Percentiles rank a stretch among this genome's conserved stretches.
These are phyloP conservation scores for Rhynchosporium agropyri DNA, from an alignment of 2,329 filamentous ascomycete genomes.

Conservation along the genomic window DNA sequence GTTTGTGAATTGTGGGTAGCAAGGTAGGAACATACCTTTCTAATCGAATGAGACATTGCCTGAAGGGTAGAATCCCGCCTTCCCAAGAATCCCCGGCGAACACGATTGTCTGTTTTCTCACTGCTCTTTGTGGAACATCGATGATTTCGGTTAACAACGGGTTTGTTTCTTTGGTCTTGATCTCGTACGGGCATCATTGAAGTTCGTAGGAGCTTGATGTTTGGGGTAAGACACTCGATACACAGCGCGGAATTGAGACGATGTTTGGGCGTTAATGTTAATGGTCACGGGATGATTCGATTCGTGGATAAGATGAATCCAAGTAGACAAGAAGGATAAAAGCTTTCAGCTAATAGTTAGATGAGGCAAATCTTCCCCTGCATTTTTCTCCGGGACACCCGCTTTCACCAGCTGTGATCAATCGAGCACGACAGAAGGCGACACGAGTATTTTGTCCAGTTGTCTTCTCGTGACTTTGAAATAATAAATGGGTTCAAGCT, in stretches of 20 bases:
- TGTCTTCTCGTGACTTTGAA: no score
- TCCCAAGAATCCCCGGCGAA: slow-evolving; percentile 42
- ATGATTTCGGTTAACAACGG: slow-evolving; percentile 37
- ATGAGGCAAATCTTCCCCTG: no score
- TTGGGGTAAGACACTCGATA: slow-evolving; percentile 4
- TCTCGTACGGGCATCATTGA: slow-evolving; percentile 34
- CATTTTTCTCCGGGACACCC: no score
- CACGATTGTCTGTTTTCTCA: slow-evolving; percentile 36
- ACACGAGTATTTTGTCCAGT: no score
- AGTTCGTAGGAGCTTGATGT: neutral
- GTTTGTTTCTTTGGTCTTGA: slow-evolving; percentile 38
- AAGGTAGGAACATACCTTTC: slow-evolving; percentile 25
- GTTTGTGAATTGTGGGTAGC: slow-evolving; percentile 9
- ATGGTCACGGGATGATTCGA: no score
- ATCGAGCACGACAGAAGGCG: no score
- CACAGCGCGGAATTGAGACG: neutral
- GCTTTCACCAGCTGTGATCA: no score
- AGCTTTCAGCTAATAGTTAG: no score
- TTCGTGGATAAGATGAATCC: no score
- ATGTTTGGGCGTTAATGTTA: neutral
- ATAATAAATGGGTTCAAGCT: no score
- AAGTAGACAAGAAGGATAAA: no score
- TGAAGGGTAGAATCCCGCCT: slow-evolving; percentile 41
- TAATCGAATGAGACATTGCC: slow-evolving; percentile 42
- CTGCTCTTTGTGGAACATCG: slow-evolving; percentile 36